Base-by-base conservation (phyloP, 1,284 basidiomycete species). In the Malassezia equina region DNA sequence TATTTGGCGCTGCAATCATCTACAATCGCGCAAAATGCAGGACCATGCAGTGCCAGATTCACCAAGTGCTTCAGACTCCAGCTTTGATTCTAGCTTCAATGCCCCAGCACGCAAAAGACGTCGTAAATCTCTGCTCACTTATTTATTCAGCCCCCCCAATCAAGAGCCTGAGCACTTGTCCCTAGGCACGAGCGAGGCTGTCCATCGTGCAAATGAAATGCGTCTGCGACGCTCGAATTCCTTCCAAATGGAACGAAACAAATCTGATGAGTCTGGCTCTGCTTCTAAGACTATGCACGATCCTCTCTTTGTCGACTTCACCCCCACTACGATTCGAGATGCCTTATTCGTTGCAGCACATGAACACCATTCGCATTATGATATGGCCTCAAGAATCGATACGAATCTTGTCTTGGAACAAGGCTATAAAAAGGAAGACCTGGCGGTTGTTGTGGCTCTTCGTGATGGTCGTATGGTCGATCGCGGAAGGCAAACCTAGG, bases 291-390 rank as follows among this genome's bases (percentile, higher is more conserved):
- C 17, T 12, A 27, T n/a, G 5, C 5, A 12, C 7, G 29, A 19
- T 7, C 27, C 49, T 1, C 13, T 61, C 41, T 57, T 68, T n/a
- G 64, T 70, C 11, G 67, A 70, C 44, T 58, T 56, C 7, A 63
- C 54, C 7, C 65, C 64, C 2, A 59, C 56, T 3, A 62, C 59
- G 3, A 61, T 68, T 36, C 47, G 66, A 3, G 66, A 70, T 47
- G 67, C 67, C 1, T 32, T 70, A 4, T 60, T 66, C 34, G 61
- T 65, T 9, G 66, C 60, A 0, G 55, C 63, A 0, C 54, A 58
- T 19, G 67, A 69, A 33, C 67, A 70, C 49, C 67, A 70, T 39
- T 63, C 61, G 13, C 40, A 58, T 21, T 64, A 54, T 34, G 67
- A 70, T 41, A 53, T 52, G 7, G 66, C 61, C 6, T 59, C 56